Conservation (phyloP, 164 flowering plant genomes). For the Malania oleifera region DNA sequence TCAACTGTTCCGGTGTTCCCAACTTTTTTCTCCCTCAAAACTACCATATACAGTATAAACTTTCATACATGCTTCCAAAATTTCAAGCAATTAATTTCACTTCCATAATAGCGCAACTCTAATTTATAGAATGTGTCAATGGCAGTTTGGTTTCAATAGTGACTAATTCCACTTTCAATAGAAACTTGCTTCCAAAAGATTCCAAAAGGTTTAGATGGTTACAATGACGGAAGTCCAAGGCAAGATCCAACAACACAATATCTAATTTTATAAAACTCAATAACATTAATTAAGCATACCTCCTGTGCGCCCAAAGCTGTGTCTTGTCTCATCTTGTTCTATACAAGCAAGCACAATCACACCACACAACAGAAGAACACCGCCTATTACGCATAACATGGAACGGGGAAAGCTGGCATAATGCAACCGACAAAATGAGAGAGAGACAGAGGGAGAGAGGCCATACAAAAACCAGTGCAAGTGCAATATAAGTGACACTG, state of each 20-base stretch:
- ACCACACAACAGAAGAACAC: slow-evolving; percentile 26
- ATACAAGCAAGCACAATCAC: slow-evolving; percentile 29
- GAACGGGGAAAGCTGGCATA: slow-evolving; percentile 30
- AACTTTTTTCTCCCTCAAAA: no score
- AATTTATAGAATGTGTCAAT: no score
- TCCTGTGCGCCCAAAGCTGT: slow-evolving; percentile 39
- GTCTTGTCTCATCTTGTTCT: slow-evolving; percentile 38
- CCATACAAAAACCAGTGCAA: no score
- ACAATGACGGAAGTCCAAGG: neutral
- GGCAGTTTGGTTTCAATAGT: no score
- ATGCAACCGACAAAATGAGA: neutral
- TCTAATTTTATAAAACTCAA: neutral
- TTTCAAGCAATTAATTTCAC: no score
- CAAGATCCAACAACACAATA: neutral
- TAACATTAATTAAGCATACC: slow-evolving; percentile 16
- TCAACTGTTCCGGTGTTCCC: no score
- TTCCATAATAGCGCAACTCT: no score
- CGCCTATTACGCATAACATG: slow-evolving; percentile 28
- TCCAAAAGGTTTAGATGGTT: neutral
- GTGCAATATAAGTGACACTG: no score
- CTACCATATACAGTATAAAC: no score
- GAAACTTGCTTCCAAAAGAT: no score
- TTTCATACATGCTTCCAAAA: no score
- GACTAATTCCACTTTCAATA: no score
- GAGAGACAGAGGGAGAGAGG: neutral